Evolutionary conservation across 2,329 filamentous ascomycete genomes (phyloP), one percentile per base, ranked within the genome.

Genomic region (Alternaria hordeiaustralica): DNA sequence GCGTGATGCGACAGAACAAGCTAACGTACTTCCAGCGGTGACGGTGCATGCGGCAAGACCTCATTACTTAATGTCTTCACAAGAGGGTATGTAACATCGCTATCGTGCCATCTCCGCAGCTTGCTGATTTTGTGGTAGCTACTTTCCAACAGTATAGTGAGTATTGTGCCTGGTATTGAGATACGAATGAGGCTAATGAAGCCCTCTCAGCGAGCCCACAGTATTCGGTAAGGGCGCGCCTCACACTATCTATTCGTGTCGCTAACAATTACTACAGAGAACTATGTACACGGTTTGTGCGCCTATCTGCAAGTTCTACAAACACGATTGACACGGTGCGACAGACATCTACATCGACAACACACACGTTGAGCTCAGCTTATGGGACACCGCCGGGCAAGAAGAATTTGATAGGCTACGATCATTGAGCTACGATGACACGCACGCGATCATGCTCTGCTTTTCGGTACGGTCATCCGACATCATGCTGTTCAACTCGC

Each of bases 371-470:
- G 96, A 99, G 82, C 87, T 99, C 60, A 97, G 95, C 63, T 87
- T 99, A 63, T 99, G 96, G 96, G 96, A 99, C 81, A 99, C 96
- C 0, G 96, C 96, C 43, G 96, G 96, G 25, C 96, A 99, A 83
- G 96, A 99, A 85, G 96, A 99, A 87, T 99, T 98, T 84, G 96
- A 99, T 83, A 90, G 96, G 57, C 84, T 99, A 81, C 92, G 96
- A 76, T 97, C 94, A 68, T 88, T 99, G 59, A 97, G 94, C 54
- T 99, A 99, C 82, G 96, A 94, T 86, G 96, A 99, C 79, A 99
- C 96, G 57, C 96, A 99, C 78, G 90, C 96, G 47, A 97, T 99
- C 75, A 97, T 99, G 92, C 92, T 99, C 72, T 99, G 96, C 85
- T 99, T 98, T 83, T 96, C 92, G 74, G 79, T 78, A 75, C 49